phyloP scores from a whole-genome alignment of 2,329 filamentous ascomycete species.

The Epichloe brachyelytri region DNA sequence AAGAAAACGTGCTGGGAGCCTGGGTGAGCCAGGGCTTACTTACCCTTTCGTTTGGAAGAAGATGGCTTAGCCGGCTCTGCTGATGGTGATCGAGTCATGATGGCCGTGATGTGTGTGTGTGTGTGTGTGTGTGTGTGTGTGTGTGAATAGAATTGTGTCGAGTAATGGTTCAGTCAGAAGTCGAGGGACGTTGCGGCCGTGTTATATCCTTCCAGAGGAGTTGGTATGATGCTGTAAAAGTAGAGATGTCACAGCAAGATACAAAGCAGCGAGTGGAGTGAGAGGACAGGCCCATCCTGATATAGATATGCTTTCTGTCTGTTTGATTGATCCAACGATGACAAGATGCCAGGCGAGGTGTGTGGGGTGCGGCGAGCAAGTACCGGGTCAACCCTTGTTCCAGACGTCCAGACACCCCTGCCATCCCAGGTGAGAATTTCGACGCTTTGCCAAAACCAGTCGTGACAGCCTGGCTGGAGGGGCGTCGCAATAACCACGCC shows the following conservation, averaged over 20 bases:
- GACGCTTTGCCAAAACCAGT: not conserved
- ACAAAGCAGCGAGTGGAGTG: not conserved
- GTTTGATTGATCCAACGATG: conserved; percentile 1
- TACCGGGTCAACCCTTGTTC: too few species aligned
- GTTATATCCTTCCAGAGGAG: not conserved
- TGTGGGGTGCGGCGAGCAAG: not conserved
- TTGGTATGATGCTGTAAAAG: not conserved
- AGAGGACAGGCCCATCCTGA: conserved; percentile 5
- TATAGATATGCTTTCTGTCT: conserved; percentile 1
- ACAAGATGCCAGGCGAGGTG: not conserved
- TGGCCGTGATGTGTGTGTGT: conserved; percentile 5
- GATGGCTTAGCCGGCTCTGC: conserved; percentile 28
- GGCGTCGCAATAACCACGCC: not conserved
- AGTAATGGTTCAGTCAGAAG: not conserved
- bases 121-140: conserved; percentile 4
- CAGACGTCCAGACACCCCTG: too few species aligned
- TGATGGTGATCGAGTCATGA: conserved; percentile 29
- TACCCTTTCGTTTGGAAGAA: conserved; percentile 31
- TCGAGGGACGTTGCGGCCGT: not conserved
- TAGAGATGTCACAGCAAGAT: not conserved
- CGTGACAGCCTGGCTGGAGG: not conserved
- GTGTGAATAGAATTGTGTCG: not conserved
- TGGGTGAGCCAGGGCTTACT: conserved; percentile 16
- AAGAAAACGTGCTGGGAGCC: not conserved
- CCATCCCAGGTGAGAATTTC: not conserved